Conservation (phyloP, 176 grass and related monocot genomes). For the Cymbopogon citratus region DNA sequence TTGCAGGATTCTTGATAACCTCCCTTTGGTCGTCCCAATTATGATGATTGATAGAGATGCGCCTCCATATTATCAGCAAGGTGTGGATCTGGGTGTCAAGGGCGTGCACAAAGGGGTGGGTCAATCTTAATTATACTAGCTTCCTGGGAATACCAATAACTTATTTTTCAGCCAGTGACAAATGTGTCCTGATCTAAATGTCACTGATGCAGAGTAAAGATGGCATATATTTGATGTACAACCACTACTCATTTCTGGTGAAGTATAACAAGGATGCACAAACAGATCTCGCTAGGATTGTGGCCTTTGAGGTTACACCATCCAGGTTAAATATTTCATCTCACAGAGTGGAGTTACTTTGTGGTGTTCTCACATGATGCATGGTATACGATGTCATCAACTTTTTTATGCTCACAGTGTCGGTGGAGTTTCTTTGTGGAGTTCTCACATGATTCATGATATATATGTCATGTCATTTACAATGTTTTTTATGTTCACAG, state of each 20-base stretch:
- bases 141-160: background rate
- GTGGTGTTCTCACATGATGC: background rate
- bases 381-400: background rate
- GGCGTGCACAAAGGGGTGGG: conserved; percentile 48
- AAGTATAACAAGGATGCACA: conserved; percentile 63
- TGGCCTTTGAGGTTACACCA: conserved; percentile 82
- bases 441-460: too few relatives aligned
- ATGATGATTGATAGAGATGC: conserved; percentile 41
- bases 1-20: conserved; percentile 82
- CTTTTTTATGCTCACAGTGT: background rate
- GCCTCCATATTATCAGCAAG: conserved; percentile 50
- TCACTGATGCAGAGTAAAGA: conserved; percentile 69
- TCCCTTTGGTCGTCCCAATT: conserved; percentile 61
- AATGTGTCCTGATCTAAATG: background rate
- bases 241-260: conserved; percentile 73
- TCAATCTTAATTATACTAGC: background rate
- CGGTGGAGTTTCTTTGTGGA: too few relatives aligned
- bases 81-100: conserved; percentile 65
- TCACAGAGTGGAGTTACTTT: background rate
- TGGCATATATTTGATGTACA: conserved; percentile 60
- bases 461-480: too few relatives aligned
- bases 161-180: background rate
- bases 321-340: conserved; percentile 44
- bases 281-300: conserved; percentile 67
- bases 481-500: too few relatives aligned